phyloP scores from a whole-genome alignment of 2,329 filamentous ascomycete genomes.

The Calonectria multiphialidica region DNA sequence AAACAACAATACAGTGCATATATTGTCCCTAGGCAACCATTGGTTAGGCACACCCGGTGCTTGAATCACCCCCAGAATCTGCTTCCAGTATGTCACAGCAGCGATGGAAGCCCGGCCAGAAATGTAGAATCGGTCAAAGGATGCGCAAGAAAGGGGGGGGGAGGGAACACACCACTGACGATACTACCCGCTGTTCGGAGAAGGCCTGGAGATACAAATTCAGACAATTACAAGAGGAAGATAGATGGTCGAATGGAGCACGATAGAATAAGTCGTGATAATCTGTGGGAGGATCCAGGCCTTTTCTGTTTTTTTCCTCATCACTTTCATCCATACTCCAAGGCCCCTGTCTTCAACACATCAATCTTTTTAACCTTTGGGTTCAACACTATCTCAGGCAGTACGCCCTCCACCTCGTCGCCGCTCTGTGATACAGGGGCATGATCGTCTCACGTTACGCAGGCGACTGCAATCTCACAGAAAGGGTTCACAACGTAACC shows the following conservation, averaged over 20 bases:
- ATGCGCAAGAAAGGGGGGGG: background rate
- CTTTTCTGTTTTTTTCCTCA: conserved; percentile 3
- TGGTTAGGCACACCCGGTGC: background rate
- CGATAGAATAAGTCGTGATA: background rate
- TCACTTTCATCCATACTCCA: background rate
- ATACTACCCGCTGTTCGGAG: no score
- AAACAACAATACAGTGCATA: background rate
- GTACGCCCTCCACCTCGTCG: background rate
- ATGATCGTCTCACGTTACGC: conserved; percentile 34
- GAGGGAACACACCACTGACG: background rate
- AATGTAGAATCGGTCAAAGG: background rate
- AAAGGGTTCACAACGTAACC: conserved; percentile 29
- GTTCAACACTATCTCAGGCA: background rate
- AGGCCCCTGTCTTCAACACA: background rate
- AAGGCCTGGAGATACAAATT: background rate
- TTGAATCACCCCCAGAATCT: background rate
- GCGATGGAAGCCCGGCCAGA: no score
- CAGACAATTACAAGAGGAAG: background rate
- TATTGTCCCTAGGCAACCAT: background rate
- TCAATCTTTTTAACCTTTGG: background rate
- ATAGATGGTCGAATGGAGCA: background rate
- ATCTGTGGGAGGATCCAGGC: background rate
- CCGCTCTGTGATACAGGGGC: conserved; percentile 24
- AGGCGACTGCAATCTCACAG: conserved; percentile 42
- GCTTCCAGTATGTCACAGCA: background rate